These are phyloP conservation scores for Sporothrix variecibatus DNA, from an alignment of 2,329 filamentous ascomycete species.

Conservation along the genomic window DNA sequence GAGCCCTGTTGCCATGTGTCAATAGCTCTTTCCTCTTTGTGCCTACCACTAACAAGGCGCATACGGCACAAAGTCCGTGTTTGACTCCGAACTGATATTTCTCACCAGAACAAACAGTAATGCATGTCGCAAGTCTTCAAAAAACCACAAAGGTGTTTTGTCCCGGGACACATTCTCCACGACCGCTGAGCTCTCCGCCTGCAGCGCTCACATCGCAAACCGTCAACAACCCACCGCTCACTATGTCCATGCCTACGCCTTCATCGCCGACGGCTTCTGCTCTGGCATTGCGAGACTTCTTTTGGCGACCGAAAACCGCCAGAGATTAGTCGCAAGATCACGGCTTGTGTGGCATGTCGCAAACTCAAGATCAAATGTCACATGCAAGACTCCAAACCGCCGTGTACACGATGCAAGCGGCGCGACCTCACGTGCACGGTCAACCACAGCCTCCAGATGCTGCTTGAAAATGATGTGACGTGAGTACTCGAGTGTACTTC, in stretches of 20 bases:
- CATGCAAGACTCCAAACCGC: background rate
- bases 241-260: constrained; percentile 4
- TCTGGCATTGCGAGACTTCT: background rate
- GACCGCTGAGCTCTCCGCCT: background rate
- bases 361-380: constrained; percentile 17
- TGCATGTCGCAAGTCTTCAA: background rate
- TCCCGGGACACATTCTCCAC: background rate
- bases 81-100: background rate
- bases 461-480: constrained; percentile 11
- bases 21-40: background rate
- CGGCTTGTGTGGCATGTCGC: constrained; percentile 1
- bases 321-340: constrained; percentile 13
- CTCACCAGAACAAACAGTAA: background rate
- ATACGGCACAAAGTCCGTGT: constrained; percentile 7
- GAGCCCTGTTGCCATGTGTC: background rate
- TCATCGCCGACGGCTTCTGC: constrained; percentile 3
- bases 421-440: constrained; percentile 7
- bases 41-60: background rate
- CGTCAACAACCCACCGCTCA: background rate
- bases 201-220: background rate
- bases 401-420: constrained; percentile 2
- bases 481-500: background rate
- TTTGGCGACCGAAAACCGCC: constrained; percentile 13
- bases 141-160: background rate
- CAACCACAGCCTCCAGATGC: constrained; percentile 20